These are phyloP conservation scores for Chimonanthus praecox DNA, from an alignment of 164 flowering plant genomes.

Conservation along the genomic window DNA sequence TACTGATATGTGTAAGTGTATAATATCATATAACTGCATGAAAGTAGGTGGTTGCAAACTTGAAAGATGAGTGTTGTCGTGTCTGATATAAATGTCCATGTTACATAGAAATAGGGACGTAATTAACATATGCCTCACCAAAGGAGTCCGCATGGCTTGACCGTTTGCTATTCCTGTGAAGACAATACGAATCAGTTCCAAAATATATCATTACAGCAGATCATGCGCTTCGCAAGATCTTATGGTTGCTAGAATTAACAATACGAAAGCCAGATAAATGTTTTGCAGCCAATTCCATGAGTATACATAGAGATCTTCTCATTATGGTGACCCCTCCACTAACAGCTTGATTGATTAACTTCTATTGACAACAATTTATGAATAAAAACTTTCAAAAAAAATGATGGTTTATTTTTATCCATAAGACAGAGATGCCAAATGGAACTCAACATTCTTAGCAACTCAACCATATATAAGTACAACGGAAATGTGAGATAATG, in stretches of 20 bases:
- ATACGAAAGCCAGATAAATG: neutral
- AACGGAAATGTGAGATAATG: too few species aligned
- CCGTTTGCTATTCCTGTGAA: slow-evolving; percentile 40
- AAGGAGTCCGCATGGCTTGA: slow-evolving; percentile 27
- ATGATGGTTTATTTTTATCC: too few species aligned
- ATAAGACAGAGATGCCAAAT: too few species aligned
- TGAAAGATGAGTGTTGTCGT: neutral
- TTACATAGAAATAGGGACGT: neutral
- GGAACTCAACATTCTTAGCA: too few species aligned
- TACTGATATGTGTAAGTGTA: too few species aligned
- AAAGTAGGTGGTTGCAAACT: neutral
- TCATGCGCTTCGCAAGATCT: neutral
- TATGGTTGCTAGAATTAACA: neutral
- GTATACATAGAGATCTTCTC: neutral
- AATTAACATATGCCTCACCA: slow-evolving; percentile 5
- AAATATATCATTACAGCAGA: neutral
- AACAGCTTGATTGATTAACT: neutral
- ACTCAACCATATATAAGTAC: too few species aligned
- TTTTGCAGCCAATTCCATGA: neutral
- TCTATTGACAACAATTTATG: neutral
- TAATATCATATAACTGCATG: neutral
- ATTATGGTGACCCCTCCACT: neutral
- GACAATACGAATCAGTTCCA: neutral
- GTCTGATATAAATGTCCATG: neutral
- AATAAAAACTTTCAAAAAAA: too few species aligned